Base-by-base conservation (phyloP, 306 rosid genomes). In the Fragaria ananassa region DNA sequence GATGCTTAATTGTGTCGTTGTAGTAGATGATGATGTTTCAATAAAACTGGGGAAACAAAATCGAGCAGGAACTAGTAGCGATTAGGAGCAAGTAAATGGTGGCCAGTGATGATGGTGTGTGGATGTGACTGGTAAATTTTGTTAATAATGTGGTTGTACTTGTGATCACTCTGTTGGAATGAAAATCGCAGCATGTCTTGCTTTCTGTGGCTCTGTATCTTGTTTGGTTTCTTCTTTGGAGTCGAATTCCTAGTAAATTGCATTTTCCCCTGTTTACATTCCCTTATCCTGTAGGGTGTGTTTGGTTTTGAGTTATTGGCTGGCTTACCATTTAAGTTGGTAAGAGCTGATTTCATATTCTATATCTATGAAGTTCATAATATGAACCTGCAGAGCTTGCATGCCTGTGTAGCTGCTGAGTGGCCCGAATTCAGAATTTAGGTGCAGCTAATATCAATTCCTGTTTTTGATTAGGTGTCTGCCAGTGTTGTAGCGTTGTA, bases 1-100 rank as follows among this genome's bases (percentile, higher is more conserved):
- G 93, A 92, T 0, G 96, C 96, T 74, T 90, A 70, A 31, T 5
- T 11, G 10, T 25, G 42, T 41, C 1, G 1, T 57, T 2, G 3
- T 19, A 1, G 8, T 14, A 25, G 42, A 58, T 74, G 54, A 58
- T 74, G 15, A 17, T 12, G 9, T 70, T 23, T 53, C 53, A 53
- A 50, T 68, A 61, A 34, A 31, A 39, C 17, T 70, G 77, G 42
- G 14, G 15, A 47, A 31, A 73, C 10, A n/a, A 81, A 34, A 29
- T 58, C 34, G 19, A 66, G 81, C 68, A 35, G 75, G 72, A 84
- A 68, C 66, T 77, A 62, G 70, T 45, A 64, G 65, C 14, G 17
- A 58, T 29, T 74, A 57, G 81, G 58, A 64, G 21, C 4, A 50
- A 53, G 69, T 31, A 64, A 21, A 35, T 64, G 23, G 69, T 64